Evolutionary conservation across 2,329 filamentous ascomycete genomes (phyloP).

Genomic region (Grosmannia huntii): DNA sequence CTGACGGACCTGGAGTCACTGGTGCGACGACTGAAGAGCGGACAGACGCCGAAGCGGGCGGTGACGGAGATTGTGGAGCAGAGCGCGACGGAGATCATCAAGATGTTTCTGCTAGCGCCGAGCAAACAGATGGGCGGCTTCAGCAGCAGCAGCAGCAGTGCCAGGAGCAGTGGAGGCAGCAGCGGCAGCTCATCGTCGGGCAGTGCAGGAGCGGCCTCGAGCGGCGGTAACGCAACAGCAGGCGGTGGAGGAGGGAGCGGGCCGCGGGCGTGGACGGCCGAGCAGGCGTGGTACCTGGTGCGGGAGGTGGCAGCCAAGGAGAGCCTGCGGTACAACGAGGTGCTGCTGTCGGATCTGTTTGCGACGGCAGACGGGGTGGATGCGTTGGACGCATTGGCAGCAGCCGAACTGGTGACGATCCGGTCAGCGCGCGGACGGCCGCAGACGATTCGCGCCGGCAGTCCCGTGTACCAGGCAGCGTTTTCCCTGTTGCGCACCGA

Average conservation of each 20-base stretch:
- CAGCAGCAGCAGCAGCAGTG: constrained; percentile 17
- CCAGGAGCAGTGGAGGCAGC: neutral
- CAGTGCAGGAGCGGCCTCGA: neutral
- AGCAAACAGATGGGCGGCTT: constrained; percentile 18
- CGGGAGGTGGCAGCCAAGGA: constrained; percentile 57
- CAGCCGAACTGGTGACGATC: constrained; percentile 75
- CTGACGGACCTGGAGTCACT: constrained; percentile 94
- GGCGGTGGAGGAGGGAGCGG: constrained; percentile 13
- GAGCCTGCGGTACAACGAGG: constrained; percentile 69
- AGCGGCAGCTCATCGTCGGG: neutral
- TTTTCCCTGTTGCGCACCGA: constrained; percentile 64
- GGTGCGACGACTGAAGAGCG: constrained; percentile 75
- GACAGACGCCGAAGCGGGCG: constrained; percentile 69
- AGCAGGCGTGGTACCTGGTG: constrained; percentile 86
- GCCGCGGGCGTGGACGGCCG: constrained; percentile 55
- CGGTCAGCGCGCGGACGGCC: constrained; percentile 63
- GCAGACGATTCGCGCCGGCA: constrained; percentile 62
- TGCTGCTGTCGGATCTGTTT: constrained; percentile 67
- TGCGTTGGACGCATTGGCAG: constrained; percentile 67
- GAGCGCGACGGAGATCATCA: constrained; percentile 78
- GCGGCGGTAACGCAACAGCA: neutral
- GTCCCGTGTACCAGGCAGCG: constrained; percentile 75
- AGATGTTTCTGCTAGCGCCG: constrained; percentile 73
- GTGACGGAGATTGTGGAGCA: constrained; percentile 83
- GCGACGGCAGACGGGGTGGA: constrained; percentile 56